A percentile compares a stretch with the other conserved stretches of the same genome.
These are phyloP conservation scores for Linum usitatissimum DNA, from an alignment of 345 rosid species.

Conservation along the genomic window DNA sequence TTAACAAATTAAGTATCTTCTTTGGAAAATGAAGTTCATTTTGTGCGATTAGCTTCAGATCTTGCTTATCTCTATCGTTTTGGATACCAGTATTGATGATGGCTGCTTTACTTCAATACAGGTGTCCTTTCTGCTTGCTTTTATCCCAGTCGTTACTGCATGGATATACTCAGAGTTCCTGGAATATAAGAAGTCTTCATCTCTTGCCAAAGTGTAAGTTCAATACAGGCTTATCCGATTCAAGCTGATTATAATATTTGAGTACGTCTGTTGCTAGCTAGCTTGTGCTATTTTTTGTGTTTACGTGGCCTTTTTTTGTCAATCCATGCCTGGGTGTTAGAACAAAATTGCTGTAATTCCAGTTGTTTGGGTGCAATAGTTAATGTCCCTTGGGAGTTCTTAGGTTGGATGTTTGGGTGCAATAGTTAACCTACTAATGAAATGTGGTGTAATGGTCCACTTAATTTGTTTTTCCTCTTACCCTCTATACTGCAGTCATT, in stretches of 20 bases:
- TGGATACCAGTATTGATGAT: conserved; percentile 5
- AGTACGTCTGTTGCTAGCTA: neutral
- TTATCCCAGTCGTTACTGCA: conserved; percentile 65
- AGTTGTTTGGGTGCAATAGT: neutral
- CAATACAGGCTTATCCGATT: neutral
- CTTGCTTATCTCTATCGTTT: neutral
- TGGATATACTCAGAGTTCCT: conserved; percentile 88
- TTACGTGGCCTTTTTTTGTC: no score
- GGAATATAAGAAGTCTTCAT: conserved; percentile 49
- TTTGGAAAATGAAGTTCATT: no score
- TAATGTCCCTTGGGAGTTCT: neutral
- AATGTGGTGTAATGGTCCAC: neutral
- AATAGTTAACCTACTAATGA: neutral
- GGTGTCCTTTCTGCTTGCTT: conserved; percentile 87
- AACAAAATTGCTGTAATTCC: neutral
- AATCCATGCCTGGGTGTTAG: no score
- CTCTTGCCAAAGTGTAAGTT: conserved; percentile 73
- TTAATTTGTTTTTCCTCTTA: neutral
- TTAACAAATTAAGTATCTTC: no score
- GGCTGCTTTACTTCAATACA: conserved; percentile 24
- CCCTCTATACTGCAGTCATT: conserved; percentile 56
- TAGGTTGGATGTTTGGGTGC: neutral
- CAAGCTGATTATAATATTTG: neutral
- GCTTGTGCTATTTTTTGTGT: neutral
- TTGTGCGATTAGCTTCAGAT: neutral